Conservation (phyloP, 208 protist species). For the Acanthamoeba healyi region DNA sequence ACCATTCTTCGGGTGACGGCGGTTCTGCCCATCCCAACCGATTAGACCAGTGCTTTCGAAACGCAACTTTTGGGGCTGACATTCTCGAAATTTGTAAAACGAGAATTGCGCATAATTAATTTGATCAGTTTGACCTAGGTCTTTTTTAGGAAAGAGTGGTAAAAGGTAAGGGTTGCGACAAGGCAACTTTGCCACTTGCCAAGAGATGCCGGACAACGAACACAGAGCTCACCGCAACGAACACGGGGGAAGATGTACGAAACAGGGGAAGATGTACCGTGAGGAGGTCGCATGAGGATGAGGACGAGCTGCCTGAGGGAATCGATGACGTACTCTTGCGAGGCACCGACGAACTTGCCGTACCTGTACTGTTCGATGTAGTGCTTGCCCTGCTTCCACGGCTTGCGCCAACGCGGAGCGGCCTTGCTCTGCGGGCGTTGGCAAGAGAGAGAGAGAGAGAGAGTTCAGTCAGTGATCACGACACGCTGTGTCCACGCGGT, state of each 20-base stretch:
- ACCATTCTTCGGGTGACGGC: not conserved
- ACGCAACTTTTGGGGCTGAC: not conserved
- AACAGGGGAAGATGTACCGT: not conserved
- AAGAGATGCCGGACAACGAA: too few relatives aligned
- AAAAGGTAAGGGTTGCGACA: too few relatives aligned
- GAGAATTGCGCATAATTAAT: too few relatives aligned
- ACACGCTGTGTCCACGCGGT: not conserved
- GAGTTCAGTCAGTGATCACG: not conserved
- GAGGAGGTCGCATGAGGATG: not conserved
- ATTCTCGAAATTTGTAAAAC: not conserved
- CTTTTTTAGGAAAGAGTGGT: too few relatives aligned
- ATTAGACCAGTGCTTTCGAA: not conserved
- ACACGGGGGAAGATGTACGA: not conserved
- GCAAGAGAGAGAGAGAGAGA: too few relatives aligned
- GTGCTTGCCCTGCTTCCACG: not conserved
- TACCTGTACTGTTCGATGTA: slow-evolving; percentile 13
- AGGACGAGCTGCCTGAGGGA: not conserved
- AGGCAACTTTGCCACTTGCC: too few relatives aligned
- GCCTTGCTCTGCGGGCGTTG: not conserved
- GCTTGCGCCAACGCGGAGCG: not conserved
- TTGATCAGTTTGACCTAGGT: too few relatives aligned
- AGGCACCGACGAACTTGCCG: not conserved
- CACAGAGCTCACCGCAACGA: not conserved
- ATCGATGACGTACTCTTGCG: not conserved
- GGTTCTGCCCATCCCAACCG: too few relatives aligned